Percentiles rank a stretch among this genome's conserved stretches.
These are phyloP conservation scores for Colletotrichum chlorophyti DNA, from an alignment of 2,329 filamentous ascomycete genomes.

Conservation along the genomic window DNA sequence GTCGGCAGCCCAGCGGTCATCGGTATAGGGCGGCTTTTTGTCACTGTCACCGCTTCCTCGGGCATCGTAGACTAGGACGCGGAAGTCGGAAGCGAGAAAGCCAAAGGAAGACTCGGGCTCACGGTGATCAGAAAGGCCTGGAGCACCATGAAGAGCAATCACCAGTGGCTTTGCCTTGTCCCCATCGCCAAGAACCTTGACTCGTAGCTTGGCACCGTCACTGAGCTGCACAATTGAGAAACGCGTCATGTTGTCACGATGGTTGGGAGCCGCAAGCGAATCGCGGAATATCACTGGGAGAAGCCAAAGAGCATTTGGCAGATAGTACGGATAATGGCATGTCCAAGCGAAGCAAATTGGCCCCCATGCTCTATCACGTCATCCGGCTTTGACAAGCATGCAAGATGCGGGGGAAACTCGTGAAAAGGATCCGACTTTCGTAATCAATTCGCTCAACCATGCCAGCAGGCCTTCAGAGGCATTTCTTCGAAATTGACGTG, in stretches of 20 bases:
- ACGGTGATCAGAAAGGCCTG: constrained; percentile 32
- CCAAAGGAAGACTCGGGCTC: constrained; percentile 30
- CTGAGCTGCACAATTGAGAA: constrained; percentile 8
- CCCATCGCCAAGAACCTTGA: constrained; percentile 28
- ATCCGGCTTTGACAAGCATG: no score
- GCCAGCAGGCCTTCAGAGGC: no score
- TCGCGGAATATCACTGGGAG: no score
- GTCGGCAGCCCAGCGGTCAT: constrained; percentile 34
- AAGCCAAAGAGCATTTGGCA: no score
- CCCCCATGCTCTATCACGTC: no score
- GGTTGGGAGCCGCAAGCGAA: no score
- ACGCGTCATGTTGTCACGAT: background rate
- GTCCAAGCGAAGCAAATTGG: no score
- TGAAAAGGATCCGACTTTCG: no score
- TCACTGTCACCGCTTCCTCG: constrained; percentile 35
- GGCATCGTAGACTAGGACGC: constrained; percentile 34
- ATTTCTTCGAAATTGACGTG: no score
- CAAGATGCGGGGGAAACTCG: no score
- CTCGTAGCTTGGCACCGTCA: constrained; percentile 31
- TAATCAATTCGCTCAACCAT: no score
- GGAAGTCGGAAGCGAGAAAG: constrained; percentile 30
- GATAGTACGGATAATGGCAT: no score
- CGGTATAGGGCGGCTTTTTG: constrained; percentile 31
- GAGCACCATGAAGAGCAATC: constrained; percentile 33
- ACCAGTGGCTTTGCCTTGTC: constrained; percentile 30